These are phyloP conservation scores for Lophium mytilinum DNA, from an alignment of 495 filamentous ascomycete genomes.

Conservation along the genomic window DNA sequence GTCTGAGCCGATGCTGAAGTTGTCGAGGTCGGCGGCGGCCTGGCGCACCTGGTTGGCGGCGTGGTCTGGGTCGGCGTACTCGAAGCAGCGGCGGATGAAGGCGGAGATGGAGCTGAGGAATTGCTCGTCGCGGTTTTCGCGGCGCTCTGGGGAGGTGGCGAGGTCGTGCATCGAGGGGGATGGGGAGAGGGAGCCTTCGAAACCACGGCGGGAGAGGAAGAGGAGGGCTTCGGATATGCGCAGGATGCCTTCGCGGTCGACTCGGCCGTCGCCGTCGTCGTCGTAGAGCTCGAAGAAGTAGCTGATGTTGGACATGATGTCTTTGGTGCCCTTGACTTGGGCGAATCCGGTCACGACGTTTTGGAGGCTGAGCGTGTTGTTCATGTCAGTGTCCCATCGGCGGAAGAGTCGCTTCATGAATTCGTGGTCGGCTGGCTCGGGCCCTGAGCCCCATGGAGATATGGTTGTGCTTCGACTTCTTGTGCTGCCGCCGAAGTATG, in stretches of 20 bases:
- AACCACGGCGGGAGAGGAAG: slow-evolving; percentile 80
- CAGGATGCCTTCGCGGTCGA: slow-evolving; percentile 95
- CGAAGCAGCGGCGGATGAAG: slow-evolving; percentile 93
- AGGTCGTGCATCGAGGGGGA: slow-evolving; percentile 22
- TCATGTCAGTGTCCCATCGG: slow-evolving; percentile 74
- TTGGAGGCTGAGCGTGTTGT: slow-evolving; percentile 69
- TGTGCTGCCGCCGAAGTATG: slow-evolving; percentile 50
- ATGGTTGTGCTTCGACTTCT: slow-evolving; percentile 41
- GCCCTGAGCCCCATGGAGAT: slow-evolving; percentile 66
- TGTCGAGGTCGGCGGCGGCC: slow-evolving; percentile 39
- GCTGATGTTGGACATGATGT: slow-evolving; percentile 94
- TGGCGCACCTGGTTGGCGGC: slow-evolving; percentile 44
- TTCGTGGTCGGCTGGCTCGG: slow-evolving; percentile 87
- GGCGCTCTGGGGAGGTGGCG: slow-evolving; percentile 14
- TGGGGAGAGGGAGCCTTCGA: slow-evolving; percentile 62
- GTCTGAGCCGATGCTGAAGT: slow-evolving; percentile 76
- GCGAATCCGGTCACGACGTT: slow-evolving; percentile 88
- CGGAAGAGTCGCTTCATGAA: slow-evolving; percentile 86
- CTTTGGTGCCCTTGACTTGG: slow-evolving; percentile 78
- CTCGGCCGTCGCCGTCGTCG: slow-evolving; percentile 79
- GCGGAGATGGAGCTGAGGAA: slow-evolving; percentile 88
- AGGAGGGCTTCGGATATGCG: slow-evolving; percentile 89
- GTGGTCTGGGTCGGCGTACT: slow-evolving; percentile 93
- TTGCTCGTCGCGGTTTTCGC: slow-evolving; percentile 57
- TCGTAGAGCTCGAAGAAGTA: slow-evolving; percentile 98